Evolutionary conservation across 2,329 filamentous ascomycete genomes (phyloP).

Genomic region (Calonectria montana): DNA sequence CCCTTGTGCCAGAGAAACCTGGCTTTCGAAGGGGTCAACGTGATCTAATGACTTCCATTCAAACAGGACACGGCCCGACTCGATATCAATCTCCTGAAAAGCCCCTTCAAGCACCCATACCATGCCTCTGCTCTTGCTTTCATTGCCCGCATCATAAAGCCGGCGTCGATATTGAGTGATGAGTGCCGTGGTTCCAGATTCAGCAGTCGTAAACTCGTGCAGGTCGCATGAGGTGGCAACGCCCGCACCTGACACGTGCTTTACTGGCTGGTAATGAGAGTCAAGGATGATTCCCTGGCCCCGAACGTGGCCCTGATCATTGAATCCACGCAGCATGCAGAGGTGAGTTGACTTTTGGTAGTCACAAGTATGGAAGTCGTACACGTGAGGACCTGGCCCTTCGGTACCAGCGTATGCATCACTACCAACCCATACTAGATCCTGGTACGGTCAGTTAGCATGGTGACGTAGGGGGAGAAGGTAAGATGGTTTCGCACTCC

Average conservation of each 20-base stretch:
- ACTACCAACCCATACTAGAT: neutral
- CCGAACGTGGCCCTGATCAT: neutral
- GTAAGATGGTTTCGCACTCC: neutral
- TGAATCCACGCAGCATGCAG: neutral
- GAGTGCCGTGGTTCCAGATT: neutral
- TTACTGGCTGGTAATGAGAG: neutral
- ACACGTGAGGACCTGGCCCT: neutral
- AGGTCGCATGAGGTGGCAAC: neutral
- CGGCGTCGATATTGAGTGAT: neutral
- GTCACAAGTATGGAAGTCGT: neutral
- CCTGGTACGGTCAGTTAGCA: neutral
- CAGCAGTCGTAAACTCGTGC: neutral
- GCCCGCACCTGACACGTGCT: neutral
- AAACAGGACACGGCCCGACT: neutral
- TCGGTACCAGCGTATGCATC: neutral
- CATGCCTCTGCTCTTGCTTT: neutral
- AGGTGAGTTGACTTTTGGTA: neutral
- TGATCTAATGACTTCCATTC: neutral
- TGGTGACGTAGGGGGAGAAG: no score
- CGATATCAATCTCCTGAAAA: neutral
- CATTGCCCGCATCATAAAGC: neutral
- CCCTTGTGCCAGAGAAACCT: neutral
- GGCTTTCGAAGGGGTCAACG: neutral
- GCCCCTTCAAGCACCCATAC: neutral
- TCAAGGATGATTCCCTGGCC: slow-evolving; percentile 6